Base-by-base conservation (phyloP, 2,329 filamentous ascomycete species). In the Neopestalotiopsis rosae region DNA sequence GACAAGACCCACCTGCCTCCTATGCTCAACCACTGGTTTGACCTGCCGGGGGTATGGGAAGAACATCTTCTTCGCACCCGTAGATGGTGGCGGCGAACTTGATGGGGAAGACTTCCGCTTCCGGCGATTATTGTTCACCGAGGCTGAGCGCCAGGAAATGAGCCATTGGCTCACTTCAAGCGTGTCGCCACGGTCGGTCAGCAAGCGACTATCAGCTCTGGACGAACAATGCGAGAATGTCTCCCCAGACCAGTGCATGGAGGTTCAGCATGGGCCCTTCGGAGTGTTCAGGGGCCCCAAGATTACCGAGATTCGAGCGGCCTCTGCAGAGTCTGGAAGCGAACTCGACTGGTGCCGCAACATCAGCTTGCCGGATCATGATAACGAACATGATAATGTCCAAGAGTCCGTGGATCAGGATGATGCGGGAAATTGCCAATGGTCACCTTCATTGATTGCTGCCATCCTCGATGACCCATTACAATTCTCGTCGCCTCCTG, bases 121-220 rank as follows among this genome's bases (percentile, higher is more conserved):
- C 67, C 79, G 81, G 14, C 76, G 80, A 20, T 79, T 78, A 0
- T 68, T 82, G 38, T 77, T 82, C 57, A 81, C 79, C 0, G 78
- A 81, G 42, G 67, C 72, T 42, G 78, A 81, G 71, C 78, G 80
- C 6, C 67, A 76, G 65, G 69, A 68, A n/a, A 82, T 82, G 80
- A 82, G 77, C 68, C 69, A 75, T 57, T 73, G 72, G 71, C 70
- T 81, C 38, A 73, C 75, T 5, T 72, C 73, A 5, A 75, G 67
- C 38, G 74, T 80, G 4, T 74, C 75, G 5, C 77, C 76, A 2
- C 72, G 69, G 10, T 65, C 67, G 38, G 75, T 73, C 20, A 56
- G 70, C 13, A 66, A 69, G 52, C 56, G 64, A 12, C 70, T 74
- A 57, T 65, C 67, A 7, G 65, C 72, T n/a, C 77, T 80, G 9